Conservation (phyloP, 208 protist species). For the Eutreptiella sp. region DNA sequence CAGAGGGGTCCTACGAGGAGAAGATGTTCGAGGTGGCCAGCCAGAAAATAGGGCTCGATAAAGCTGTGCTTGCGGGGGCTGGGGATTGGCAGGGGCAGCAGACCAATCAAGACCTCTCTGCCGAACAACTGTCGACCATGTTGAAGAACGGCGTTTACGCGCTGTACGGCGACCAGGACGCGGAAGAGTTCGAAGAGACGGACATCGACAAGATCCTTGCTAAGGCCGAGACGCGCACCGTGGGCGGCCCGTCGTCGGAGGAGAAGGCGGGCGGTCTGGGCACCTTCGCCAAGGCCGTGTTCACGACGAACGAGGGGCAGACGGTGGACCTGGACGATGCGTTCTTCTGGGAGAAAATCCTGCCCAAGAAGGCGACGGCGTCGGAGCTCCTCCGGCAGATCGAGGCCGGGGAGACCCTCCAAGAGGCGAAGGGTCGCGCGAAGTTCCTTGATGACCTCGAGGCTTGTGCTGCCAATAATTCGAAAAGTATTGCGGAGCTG, state of each 20-base stretch:
- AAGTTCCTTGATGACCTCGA: too few relatives aligned
- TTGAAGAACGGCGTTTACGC: conserved; percentile 9
- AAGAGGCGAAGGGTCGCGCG: too few relatives aligned
- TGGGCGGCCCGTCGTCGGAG: conserved; percentile 1
- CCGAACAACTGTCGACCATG: neutral
- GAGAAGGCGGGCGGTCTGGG: neutral
- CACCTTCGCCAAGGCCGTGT: conserved; percentile 8
- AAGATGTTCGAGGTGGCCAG: conserved; percentile 82
- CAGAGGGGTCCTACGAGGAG: conserved; percentile 85
- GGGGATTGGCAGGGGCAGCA: too few relatives aligned
- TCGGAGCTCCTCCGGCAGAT: too few relatives aligned
- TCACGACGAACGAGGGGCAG: neutral
- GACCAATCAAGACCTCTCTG: neutral
- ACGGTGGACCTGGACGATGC: conserved; percentile 7
- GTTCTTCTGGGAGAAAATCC: conserved; percentile 15
- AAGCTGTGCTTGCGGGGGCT: too few relatives aligned
- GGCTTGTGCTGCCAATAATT: too few relatives aligned
- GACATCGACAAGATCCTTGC: conserved; percentile 23
- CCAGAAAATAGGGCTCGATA: conserved; percentile 82
- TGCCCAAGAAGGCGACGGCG: conserved; percentile 18
- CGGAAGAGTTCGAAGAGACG: too few relatives aligned
- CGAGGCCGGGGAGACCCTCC: too few relatives aligned
- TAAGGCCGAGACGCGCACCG: conserved; percentile 3
- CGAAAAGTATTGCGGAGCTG: too few relatives aligned
- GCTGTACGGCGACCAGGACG: conserved; percentile 1